Base-by-base conservation (phyloP, 371 early-diverging fungal genomes). In the Phascolomyces articulosus region DNA sequence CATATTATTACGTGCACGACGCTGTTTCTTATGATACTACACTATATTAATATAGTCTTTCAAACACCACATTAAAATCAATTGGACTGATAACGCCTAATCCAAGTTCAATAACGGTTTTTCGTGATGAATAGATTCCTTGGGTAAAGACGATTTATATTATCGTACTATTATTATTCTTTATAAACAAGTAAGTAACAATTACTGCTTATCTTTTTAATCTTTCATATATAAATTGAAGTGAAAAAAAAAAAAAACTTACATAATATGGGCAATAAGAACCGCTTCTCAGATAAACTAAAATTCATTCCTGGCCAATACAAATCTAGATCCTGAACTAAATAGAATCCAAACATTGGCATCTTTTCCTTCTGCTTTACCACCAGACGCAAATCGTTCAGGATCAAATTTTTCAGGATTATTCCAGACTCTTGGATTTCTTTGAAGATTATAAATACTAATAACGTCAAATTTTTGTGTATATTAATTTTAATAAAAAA, bases 281-380 rank as follows among this genome's bases (percentile, higher is more conserved):
- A 65, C 13, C 79, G 74, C 63, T 81, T 82, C 28, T 82, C 80
- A 16, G 76, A 64, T 58, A 86, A 51, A 0, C 77, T 70, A 63
- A 86, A 83, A 41, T 83, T 75, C 73, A 77, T 74, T n/a, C n/a
- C n/a, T n/a, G n/a, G 21, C 84, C 87, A 48, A 82, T 76, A 56
- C 68, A n/a, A n/a, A n/a, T n/a, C n/a, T n/a, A n/a, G n/a, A n/a
- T n/a, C 84, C 84, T 24, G 67, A 68, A 55, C 73, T 65, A 49
- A 84, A 84, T 11, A 83, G 80, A 4, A 78, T 61, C 75, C 74
- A 84, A 3, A 75, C 28, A 15, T 40, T 60, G 10, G 51, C 20
- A 15, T 57, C 47, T 18, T 69, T 73, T 2, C 23, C 20, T 10
- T 61, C 67, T 15, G 62, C 57, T 11, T 64, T 67, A 3, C 62